Evolutionary conservation across 768 basidiomycete species (phyloP), one percentile per base, ranked within the genome.

Genomic region (Rhizopogon vinicolor): DNA sequence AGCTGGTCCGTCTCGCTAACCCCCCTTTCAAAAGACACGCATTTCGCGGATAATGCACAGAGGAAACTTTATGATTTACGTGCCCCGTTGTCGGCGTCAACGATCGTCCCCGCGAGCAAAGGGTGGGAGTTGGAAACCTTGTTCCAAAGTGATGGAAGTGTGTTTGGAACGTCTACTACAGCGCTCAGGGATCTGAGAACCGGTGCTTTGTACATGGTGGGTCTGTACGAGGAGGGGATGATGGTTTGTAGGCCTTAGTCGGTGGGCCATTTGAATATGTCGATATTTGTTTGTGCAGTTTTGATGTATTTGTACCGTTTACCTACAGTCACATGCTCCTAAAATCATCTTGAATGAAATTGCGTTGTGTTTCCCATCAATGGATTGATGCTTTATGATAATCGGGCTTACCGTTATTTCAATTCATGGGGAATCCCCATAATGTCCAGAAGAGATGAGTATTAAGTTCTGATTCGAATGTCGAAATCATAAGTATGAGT

Each of bases 121-220:
- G 71, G 70, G 2, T 72, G 78, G 60, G 73, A 75, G 35, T 53
- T 88, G 31, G 74, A 78, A 62, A 87, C 88, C 0, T 58, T 90
- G n/a, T 89, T 87, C 71, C 87, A 87, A 70, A 89, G 88, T 60
- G 74, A 84, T 57, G 87, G 88, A n/a, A 72, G 75, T 3, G 77
- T 77, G 5, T 86, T 86, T 61, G 75, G 78, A 13, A 70, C 77
- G 2, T 81, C 83, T 14, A 70, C 76, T 7, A 84, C 84, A 7
- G 79, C 74, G 1, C 55, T 87, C 58, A 65, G 74, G 37, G 86
- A 88, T 64, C 67, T 74, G 0, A 60, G 68, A 12, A 76, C 78
- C 0, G 82, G 80, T 0, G 62, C 59, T 0, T 62, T 87, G 14
- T 87, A 83, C 58, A 61, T 86, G 12, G 70, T 76, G 4, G 87